Evolutionary conservation across 352 stramenopile species (phyloP).

Genomic region (Phytophthora macrochlamydospora): DNA sequence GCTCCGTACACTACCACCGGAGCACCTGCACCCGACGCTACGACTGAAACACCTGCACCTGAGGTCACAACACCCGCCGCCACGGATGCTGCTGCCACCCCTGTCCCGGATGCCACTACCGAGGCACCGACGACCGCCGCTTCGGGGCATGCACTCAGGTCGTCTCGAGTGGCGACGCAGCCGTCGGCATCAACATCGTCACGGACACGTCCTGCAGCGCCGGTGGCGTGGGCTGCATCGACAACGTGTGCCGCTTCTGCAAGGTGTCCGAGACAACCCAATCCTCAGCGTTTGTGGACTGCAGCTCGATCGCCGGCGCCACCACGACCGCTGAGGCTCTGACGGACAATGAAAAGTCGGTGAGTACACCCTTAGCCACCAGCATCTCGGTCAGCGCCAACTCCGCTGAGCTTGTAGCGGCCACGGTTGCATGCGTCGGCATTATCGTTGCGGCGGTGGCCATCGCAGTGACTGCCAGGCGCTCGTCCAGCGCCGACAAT

Average conservation of each 20-base stretch:
- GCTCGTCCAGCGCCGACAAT: slow-evolving; percentile 9
- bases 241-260: slow-evolving; percentile 49
- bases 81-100: slow-evolving; percentile 8
- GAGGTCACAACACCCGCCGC: too few relatives aligned
- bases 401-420: slow-evolving; percentile 8
- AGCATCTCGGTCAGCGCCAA: background rate
- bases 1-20: slow-evolving; percentile 2
- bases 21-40: slow-evolving; percentile 10
- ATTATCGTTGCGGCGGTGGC: slow-evolving; percentile 35
- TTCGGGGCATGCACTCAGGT: slow-evolving; percentile 14
- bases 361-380: background rate
- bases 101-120: background rate
- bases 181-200: slow-evolving; percentile 38
- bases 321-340: slow-evolving; percentile 3
- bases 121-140: background rate
- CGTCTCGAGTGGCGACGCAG: slow-evolving; percentile 26
- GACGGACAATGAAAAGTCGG: slow-evolving; percentile 3
- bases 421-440: slow-evolving; percentile 25
- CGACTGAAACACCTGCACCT: background rate
- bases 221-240: slow-evolving; percentile 48
- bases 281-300: slow-evolving; percentile 28
- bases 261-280: slow-evolving; percentile 21
- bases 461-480: slow-evolving; percentile 32
- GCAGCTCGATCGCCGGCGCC: slow-evolving; percentile 13
- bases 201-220: slow-evolving; percentile 31